These are phyloP conservation scores for Trametes elegans DNA, from an alignment of 768 basidiomycete species.

Conservation along the genomic window DNA sequence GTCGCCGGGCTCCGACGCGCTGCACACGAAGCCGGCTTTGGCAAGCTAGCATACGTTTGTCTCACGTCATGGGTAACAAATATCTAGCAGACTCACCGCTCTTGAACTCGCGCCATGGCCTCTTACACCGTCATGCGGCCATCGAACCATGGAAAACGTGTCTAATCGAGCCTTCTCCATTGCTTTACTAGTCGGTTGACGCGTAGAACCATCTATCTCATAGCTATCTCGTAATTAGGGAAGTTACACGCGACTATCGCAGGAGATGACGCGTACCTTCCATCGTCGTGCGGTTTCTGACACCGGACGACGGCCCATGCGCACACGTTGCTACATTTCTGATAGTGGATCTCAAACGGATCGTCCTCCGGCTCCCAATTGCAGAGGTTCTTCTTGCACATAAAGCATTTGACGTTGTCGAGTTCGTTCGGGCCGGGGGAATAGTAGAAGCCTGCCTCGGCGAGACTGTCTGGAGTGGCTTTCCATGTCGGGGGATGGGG, in stretches of 20 bases:
- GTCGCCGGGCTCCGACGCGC: constrained; percentile 62
- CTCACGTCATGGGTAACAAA: background rate
- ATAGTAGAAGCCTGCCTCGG: constrained; percentile 90
- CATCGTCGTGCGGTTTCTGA: constrained; percentile 54
- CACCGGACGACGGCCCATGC: constrained; percentile 81
- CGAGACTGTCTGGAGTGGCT: constrained; percentile 73
- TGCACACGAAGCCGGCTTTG: constrained; percentile 82
- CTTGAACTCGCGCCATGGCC: constrained; percentile 70
- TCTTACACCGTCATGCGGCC: constrained; percentile 65
- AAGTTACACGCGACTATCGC: background rate
- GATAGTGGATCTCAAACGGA: constrained; percentile 80
- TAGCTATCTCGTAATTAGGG: constrained; percentile 43
- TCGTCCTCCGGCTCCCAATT: constrained; percentile 88
- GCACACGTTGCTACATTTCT: constrained; percentile 64
- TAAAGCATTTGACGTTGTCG: constrained; percentile 81
- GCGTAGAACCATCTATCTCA: constrained; percentile 52
- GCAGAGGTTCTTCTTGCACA: constrained; percentile 77
- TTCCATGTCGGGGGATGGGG: constrained; percentile 63
- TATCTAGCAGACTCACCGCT: constrained; percentile 45
- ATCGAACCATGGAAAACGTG: constrained; percentile 59
- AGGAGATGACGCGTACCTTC: constrained; percentile 44
- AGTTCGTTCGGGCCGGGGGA: constrained; percentile 62
- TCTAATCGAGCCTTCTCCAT: constrained; percentile 75
- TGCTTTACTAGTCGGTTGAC: constrained; percentile 61
- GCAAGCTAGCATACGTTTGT: constrained; percentile 61